Conservation (phyloP, 306 rosid genomes). For the Dalbergia cochinchinensis region DNA sequence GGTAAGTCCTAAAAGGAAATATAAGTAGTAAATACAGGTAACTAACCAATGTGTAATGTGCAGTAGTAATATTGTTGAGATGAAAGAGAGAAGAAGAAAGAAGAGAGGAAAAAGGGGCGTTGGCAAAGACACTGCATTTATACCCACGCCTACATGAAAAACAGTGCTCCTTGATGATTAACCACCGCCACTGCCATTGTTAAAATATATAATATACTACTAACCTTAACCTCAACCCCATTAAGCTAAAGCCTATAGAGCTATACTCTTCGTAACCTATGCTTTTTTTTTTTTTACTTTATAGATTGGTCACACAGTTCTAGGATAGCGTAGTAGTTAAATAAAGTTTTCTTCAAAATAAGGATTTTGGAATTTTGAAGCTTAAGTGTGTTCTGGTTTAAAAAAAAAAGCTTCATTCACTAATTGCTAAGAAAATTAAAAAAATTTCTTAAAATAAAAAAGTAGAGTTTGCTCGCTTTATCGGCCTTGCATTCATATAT, state of each 20-base stretch:
- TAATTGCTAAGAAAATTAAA: no score
- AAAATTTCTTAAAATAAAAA: no score
- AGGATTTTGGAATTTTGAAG: no score
- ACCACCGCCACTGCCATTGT: slow-evolving; percentile 86
- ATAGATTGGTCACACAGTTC: no score
- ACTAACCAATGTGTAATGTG: not conserved
- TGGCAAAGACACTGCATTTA: slow-evolving; percentile 59
- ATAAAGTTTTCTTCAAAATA: no score
- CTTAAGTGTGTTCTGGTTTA: no score
- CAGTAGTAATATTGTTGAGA: slow-evolving; percentile 1
- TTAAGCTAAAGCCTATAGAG: no score
- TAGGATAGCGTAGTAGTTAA: no score
- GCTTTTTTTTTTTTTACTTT: no score
- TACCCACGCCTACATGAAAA: slow-evolving; percentile 90
- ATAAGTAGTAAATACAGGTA: not conserved
- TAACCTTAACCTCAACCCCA: slow-evolving; percentile 42
- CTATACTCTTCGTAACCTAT: not conserved
- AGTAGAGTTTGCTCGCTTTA: no score
- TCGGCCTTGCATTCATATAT: no score
- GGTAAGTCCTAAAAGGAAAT: not conserved
- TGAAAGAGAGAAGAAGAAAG: not conserved
- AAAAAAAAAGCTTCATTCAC: no score
- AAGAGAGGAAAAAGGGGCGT: not conserved
- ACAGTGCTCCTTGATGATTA: slow-evolving; percentile 90
- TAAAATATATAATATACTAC: slow-evolving; percentile 44